These are phyloP conservation scores for Selenicereus undatus DNA, from an alignment of 148 eudicot genomes.

Conservation along the genomic window DNA sequence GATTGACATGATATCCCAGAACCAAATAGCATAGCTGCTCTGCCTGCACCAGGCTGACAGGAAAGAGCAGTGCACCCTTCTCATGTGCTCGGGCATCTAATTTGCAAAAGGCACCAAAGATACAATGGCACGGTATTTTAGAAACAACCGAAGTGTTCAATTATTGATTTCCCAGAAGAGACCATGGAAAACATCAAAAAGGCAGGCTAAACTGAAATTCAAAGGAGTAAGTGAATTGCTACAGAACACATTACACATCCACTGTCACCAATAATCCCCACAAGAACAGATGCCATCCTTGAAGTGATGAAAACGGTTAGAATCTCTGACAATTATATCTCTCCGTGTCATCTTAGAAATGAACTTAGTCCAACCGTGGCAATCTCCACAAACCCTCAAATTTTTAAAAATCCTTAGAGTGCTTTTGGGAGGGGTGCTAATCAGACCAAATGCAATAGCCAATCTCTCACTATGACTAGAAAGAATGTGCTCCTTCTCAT, in stretches of 20 bases:
- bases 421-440: conserved; percentile 54
- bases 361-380: conserved; percentile 63
- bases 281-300: conserved; percentile 72
- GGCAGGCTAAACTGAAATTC: not conserved
- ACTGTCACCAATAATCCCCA: conserved; percentile 60
- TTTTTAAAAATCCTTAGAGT: conserved; percentile 59
- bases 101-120: not conserved
- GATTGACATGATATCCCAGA: not conserved
- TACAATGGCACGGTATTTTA: not conserved
- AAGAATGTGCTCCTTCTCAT: conserved; percentile 69
- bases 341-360: conserved; percentile 56
- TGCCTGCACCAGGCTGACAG: not conserved
- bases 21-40: not conserved
- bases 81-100: not conserved
- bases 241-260: not conserved
- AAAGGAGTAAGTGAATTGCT: not conserved
- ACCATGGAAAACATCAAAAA: not conserved
- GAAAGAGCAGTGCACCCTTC: not conserved
- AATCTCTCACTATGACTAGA: conserved; percentile 66
- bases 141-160: not conserved
- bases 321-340: conserved; percentile 69
- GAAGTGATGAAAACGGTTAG: conserved; percentile 77
- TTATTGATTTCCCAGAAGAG: not conserved
- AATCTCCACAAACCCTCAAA: conserved; percentile 77
- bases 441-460: conserved; percentile 66